These are phyloP conservation scores for Xylaria castorea DNA, from an alignment of 495 filamentous ascomycete species.

Conservation along the genomic window DNA sequence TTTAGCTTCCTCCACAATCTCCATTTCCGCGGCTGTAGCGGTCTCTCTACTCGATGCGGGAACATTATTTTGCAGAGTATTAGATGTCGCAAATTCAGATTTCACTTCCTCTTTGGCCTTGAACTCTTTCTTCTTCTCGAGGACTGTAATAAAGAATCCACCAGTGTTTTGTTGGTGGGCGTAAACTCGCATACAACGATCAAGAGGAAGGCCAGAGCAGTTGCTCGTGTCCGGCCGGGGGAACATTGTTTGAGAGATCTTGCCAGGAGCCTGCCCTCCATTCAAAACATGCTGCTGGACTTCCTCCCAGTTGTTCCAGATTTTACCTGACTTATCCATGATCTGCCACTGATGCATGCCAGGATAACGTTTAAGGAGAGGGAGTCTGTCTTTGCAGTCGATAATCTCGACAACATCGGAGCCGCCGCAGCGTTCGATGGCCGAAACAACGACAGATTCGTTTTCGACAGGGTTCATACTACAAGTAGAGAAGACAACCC, in stretches of 20 bases:
- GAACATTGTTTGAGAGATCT: conserved; percentile 83
- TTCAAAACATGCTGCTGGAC: conserved; percentile 68
- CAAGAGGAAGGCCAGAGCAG: conserved; percentile 70
- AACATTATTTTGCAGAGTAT: conserved; percentile 37
- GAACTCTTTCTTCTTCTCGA: conserved; percentile 91
- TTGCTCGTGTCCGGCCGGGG: conserved; percentile 64
- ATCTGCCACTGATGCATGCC: conserved; percentile 84
- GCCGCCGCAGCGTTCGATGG: conserved; percentile 91
- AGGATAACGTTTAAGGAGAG: conserved; percentile 72
- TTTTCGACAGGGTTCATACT: conserved; percentile 98
- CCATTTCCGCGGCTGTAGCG: conserved; percentile 48
- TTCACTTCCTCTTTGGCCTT: conserved; percentile 78
- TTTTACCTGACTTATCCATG: conserved; percentile 78
- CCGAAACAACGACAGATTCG: conserved; percentile 83
- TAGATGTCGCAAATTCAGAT: conserved; percentile 48
- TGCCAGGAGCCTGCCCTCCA: conserved; percentile 62
- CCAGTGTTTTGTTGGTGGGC: conserved; percentile 95
- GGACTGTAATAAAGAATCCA: conserved; percentile 93
- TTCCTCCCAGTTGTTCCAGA: conserved; percentile 80
- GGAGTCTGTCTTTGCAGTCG: conserved; percentile 78
- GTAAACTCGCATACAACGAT: conserved; percentile 91
- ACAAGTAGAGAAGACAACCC: conserved; percentile 96
- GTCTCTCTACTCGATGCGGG: conserved; percentile 35
- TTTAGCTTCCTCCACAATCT: conserved; percentile 44
- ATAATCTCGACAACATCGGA: conserved; percentile 79